Evolutionary conservation across 768 basidiomycete genomes (phyloP).

Genomic region (Suillus fuscotomentosus): DNA sequence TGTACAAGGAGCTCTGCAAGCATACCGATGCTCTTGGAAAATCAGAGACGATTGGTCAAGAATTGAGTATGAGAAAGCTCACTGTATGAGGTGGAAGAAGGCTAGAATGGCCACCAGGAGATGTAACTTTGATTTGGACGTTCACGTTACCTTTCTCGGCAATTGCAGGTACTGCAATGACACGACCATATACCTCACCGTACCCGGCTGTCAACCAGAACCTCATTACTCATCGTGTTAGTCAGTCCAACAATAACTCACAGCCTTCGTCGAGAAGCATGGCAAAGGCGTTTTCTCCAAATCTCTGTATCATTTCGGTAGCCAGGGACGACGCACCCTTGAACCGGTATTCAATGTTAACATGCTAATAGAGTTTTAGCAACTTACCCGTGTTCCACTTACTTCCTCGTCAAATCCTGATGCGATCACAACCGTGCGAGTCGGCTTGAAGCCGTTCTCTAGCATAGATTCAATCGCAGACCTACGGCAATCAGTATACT

Average conservation of each 20-base stretch:
- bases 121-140: conserved; percentile 55
- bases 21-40: conserved; percentile 70
- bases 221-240: not conserved
- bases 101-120: conserved; percentile 79
- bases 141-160: conserved; percentile 71
- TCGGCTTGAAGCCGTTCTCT: conserved; percentile 43
- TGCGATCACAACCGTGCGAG: conserved; percentile 36
- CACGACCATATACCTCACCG: not conserved
- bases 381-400: conserved; percentile 40
- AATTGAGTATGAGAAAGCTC: conserved; percentile 13
- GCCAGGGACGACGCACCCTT: conserved; percentile 54
- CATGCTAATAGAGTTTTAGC: not conserved
- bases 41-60: conserved; percentile 2
- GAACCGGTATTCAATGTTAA: not conserved
- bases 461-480: conserved; percentile 47
- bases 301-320: conserved; percentile 47
- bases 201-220: conserved; percentile 1
- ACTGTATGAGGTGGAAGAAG: conserved; percentile 77
- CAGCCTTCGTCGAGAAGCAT: conserved; percentile 88
- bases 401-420: conserved; percentile 56
- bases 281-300: conserved; percentile 69
- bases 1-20: conserved; percentile 67
- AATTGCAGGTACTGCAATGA: conserved; percentile 58
- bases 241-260: conserved; percentile 24
- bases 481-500: conserved; percentile 18